phyloP scores from a whole-genome alignment of 169 alveolate species.

The Babesia microti region DNA sequence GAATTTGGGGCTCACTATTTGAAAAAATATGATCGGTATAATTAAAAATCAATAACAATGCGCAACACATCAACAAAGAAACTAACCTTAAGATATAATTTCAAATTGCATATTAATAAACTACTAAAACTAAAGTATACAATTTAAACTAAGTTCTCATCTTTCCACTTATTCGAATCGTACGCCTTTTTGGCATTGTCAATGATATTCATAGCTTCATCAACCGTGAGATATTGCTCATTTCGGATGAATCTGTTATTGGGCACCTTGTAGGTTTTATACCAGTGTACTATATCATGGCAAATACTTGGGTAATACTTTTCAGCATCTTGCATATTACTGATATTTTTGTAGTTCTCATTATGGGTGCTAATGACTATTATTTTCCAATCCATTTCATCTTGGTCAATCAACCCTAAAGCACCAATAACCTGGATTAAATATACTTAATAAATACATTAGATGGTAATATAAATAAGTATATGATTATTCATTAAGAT shows the following conservation, averaged over 20 bases:
- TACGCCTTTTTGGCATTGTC: too few relatives aligned
- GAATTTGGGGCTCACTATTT: constrained; percentile 43
- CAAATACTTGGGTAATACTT: constrained; percentile 52
- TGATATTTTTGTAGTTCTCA: constrained; percentile 46
- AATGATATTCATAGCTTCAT: constrained; percentile 27
- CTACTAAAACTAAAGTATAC: too few relatives aligned
- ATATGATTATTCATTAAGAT: not conserved
- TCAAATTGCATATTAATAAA: too few relatives aligned
- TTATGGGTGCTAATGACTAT: constrained; percentile 59
- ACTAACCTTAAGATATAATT: too few relatives aligned
- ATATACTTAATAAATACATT: not conserved
- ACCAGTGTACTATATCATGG: constrained; percentile 40
- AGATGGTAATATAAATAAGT: not conserved
- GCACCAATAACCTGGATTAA: constrained; percentile 69
- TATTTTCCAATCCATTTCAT: constrained; percentile 84
- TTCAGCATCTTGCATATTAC: constrained; percentile 54
- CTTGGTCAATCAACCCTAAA: constrained; percentile 78
- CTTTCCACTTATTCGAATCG: too few relatives aligned
- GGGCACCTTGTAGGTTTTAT: constrained; percentile 48
- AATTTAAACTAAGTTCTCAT: too few relatives aligned
- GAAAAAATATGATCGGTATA: constrained; percentile 11
- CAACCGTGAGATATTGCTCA: constrained; percentile 19
- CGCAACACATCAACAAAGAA: too few relatives aligned
- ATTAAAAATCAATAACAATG: too few relatives aligned
- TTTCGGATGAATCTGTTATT: constrained; percentile 29